phyloP scores from a whole-genome alignment of 495 filamentous ascomycete genomes.

The Neurospora hispaniola region DNA sequence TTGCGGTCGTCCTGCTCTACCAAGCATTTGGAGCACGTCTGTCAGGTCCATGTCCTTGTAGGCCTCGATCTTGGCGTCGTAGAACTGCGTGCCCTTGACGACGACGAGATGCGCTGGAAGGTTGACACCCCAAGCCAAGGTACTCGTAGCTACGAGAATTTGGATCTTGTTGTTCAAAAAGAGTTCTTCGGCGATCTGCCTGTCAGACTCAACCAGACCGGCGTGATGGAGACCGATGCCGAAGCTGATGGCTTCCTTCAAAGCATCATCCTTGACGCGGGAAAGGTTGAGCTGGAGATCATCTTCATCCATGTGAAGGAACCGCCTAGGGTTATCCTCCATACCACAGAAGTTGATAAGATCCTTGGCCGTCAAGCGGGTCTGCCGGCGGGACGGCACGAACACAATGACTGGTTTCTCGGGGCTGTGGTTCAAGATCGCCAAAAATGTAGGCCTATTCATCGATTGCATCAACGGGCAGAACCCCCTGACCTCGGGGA shows the following conservation, averaged over 20 bases:
- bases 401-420: constrained; percentile 98
- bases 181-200: constrained; percentile 82
- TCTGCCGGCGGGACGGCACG: constrained; percentile 91
- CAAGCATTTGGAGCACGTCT: constrained; percentile 97
- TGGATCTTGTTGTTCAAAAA: constrained; percentile 98
- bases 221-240: constrained; percentile 97
- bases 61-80: constrained; percentile 93
- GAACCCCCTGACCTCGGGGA: constrained; percentile 89
- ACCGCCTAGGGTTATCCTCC: constrained; percentile 93
- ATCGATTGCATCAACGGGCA: constrained; percentile 98
- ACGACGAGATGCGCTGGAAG: constrained; percentile 94
- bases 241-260: constrained; percentile 87
- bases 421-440: constrained; percentile 90
- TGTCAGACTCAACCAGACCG: constrained; percentile 88
- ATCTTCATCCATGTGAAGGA: constrained; percentile 87
- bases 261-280: constrained; percentile 81
- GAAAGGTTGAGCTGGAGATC: constrained; percentile 76
- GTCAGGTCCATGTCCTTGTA: constrained; percentile 99
- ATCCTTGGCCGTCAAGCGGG: constrained; percentile 86
- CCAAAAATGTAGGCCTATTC: constrained; percentile 95
- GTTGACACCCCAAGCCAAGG: constrained; percentile 97
- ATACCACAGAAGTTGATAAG: constrained; percentile 95
- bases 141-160: constrained; percentile 91
- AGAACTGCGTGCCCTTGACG: constrained; percentile 97
- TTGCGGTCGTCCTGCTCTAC: constrained; percentile 88